A percentile compares a stretch with the other conserved stretches of the same genome.
Conservation (phyloP, 2,329 filamentous ascomycete genomes). For the Xylariaceae sp. region DNA sequence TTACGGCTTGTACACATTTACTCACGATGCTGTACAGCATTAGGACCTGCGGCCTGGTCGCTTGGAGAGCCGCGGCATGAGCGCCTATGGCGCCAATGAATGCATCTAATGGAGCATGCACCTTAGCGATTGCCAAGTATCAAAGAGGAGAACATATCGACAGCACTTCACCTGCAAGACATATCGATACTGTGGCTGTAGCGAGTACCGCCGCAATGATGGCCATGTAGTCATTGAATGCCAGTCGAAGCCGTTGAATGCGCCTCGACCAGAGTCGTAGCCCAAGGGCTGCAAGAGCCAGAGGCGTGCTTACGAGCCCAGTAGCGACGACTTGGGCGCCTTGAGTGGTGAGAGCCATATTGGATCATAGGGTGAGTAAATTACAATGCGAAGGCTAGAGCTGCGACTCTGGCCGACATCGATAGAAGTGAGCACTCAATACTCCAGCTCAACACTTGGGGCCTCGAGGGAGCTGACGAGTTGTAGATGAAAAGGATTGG, state of each 20-base stretch:
- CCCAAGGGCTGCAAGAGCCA: not conserved
- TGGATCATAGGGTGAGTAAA: too few species aligned
- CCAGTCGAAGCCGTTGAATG: not conserved
- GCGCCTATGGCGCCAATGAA: not conserved
- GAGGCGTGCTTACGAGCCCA: not conserved
- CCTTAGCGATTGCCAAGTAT: not conserved
- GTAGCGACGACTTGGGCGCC: not conserved
- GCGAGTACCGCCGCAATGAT: not conserved
- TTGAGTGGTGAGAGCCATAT: not conserved
- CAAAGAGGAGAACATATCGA: not conserved
- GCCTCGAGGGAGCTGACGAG: too few species aligned
- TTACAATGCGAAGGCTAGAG: too few species aligned
- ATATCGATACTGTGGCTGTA: not conserved
- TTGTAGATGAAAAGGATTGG: too few species aligned
- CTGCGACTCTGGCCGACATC: too few species aligned
- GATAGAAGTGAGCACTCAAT: too few species aligned
- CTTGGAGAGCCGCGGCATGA: not conserved
- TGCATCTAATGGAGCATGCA: not conserved
- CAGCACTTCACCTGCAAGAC: not conserved
- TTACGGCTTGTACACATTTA: too few species aligned
- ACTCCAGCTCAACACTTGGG: too few species aligned
- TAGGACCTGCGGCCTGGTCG: not conserved
- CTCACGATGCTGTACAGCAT: not conserved
- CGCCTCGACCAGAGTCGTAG: not conserved
- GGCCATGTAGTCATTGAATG: not conserved